These are phyloP conservation scores for Pseudogymnoascus sp. DNA, from an alignment of 2,329 filamentous ascomycete genomes.

Conservation along the genomic window DNA sequence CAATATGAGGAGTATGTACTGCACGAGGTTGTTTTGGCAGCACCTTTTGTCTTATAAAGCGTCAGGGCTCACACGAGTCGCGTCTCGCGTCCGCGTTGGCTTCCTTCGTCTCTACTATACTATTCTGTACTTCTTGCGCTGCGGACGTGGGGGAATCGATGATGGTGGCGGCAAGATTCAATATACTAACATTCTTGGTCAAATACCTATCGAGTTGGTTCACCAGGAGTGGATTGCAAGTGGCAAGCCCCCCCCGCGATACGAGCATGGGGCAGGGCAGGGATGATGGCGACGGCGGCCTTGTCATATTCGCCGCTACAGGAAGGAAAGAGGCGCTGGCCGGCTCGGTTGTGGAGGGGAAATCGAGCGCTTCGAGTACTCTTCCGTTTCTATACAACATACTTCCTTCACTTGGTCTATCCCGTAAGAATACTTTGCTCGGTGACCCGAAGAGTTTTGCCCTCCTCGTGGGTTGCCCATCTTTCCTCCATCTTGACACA, in stretches of 20 bases:
- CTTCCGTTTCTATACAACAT: background rate
- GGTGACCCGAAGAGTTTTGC: background rate
- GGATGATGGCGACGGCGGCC: conserved; percentile 1
- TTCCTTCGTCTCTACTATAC: background rate
- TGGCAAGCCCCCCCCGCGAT: conserved; percentile 5
- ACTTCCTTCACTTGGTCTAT: background rate
- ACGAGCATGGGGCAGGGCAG: background rate
- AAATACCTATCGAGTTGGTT: conserved; percentile 1
- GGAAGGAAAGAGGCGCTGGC: conserved; percentile 2
- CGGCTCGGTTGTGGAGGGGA: background rate
- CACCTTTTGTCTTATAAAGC: conserved; percentile 2
- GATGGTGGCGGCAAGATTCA: conserved; percentile 1
- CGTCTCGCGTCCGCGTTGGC: background rate
- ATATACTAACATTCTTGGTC: conserved; percentile 3
- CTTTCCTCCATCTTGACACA: background rate
- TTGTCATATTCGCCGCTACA: conserved; percentile 7
- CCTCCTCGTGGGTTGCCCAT: background rate
- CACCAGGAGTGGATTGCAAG: conserved; percentile 6
- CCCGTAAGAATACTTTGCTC: background rate
- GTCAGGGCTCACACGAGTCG: conserved; percentile 1
- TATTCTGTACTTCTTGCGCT: background rate
- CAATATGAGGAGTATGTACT: conserved; percentile 3
- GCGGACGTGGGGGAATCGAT: background rate
- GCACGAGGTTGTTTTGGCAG: conserved; percentile 5
- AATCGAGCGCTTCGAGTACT: background rate